These are phyloP conservation scores for Metschnikowia arizonensis DNA, from an alignment of 805 yeast species.

Conservation along the genomic window DNA sequence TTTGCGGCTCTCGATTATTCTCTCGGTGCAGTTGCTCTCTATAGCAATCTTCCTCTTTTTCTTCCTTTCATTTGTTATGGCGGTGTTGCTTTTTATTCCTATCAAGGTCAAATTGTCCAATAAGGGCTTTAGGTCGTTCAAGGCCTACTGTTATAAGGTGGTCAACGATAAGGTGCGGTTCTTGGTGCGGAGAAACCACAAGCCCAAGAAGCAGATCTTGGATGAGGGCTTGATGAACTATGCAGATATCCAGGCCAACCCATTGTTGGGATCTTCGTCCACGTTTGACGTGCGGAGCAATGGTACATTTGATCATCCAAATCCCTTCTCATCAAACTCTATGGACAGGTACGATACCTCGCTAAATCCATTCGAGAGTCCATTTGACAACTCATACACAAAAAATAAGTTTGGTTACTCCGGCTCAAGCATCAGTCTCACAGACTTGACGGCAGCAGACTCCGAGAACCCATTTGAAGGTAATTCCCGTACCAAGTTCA, in stretches of 20 bases:
- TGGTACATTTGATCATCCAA: background rate
- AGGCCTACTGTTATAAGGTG: constrained; percentile 56
- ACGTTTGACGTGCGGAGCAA: constrained; percentile 11
- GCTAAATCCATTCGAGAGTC: background rate
- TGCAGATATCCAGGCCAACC: constrained; percentile 24
- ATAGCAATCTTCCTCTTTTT: constrained; percentile 70
- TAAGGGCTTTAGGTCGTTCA: constrained; percentile 43
- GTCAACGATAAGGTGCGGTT: constrained; percentile 55
- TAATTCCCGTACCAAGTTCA: background rate
- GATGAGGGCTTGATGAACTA: constrained; percentile 27
- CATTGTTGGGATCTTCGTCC: constrained; percentile 21
- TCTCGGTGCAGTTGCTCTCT: constrained; percentile 73
- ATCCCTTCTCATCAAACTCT: constrained; percentile 1
- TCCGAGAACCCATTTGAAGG: constrained; percentile 11
- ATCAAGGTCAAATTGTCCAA: constrained; percentile 43
- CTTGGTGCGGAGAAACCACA: constrained; percentile 43
- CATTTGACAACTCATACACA: background rate
- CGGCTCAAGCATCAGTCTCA: constrained; percentile 1
- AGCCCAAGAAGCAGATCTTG: constrained; percentile 31
- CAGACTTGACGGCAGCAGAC: constrained; percentile 3
- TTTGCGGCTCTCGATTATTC: constrained; percentile 61
- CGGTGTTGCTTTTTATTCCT: constrained; percentile 49
- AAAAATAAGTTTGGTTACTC: background rate
- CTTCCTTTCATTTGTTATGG: constrained; percentile 52
- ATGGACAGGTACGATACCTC: background rate